A percentile compares a stretch with the other conserved stretches of the same genome.
phyloP scores from a whole-genome alignment of 83 land plant genomes.

The Picea mariana region DNA sequence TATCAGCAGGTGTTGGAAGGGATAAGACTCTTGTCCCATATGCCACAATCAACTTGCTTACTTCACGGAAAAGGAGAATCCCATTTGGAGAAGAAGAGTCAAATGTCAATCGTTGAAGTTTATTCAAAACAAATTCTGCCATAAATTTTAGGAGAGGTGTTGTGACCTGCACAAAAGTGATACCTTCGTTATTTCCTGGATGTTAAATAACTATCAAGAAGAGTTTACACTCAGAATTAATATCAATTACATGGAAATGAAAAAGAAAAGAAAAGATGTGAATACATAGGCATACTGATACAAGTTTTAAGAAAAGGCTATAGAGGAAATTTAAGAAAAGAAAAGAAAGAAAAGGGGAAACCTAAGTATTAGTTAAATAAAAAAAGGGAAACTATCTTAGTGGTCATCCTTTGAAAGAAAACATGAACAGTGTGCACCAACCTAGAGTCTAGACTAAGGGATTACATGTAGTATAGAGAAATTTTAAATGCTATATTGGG shows the following conservation, averaged over 20 bases:
- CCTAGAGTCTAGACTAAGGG: too few species aligned
- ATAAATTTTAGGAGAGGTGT: conserved; percentile 93
- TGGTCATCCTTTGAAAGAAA: too few species aligned
- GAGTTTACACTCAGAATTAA: background rate
- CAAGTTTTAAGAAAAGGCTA: too few species aligned
- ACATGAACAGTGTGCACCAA: too few species aligned
- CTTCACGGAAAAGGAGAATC: conserved; percentile 93
- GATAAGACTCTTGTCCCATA: conserved; percentile 90
- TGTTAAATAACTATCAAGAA: background rate
- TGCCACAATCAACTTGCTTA: conserved; percentile 92
- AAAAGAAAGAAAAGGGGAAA: too few species aligned
- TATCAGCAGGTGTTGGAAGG: conserved; percentile 68
- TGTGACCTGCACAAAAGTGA: conserved; percentile 60
- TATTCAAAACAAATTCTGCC: conserved; percentile 95
- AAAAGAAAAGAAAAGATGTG: too few species aligned
- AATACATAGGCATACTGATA: too few species aligned
- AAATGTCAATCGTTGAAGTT: conserved; percentile 90
- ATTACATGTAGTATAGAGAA: too few species aligned
- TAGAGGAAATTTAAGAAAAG: too few species aligned
- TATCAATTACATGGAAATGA: background rate
- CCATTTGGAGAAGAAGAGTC: conserved; percentile 99
- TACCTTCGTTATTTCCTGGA: background rate
- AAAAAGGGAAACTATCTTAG: too few species aligned
- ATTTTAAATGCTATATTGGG: too few species aligned
- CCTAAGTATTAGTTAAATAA: too few species aligned